These are phyloP conservation scores for Rhodotorula diobovata DNA, from an alignment of 768 basidiomycete species.

Conservation along the genomic window DNA sequence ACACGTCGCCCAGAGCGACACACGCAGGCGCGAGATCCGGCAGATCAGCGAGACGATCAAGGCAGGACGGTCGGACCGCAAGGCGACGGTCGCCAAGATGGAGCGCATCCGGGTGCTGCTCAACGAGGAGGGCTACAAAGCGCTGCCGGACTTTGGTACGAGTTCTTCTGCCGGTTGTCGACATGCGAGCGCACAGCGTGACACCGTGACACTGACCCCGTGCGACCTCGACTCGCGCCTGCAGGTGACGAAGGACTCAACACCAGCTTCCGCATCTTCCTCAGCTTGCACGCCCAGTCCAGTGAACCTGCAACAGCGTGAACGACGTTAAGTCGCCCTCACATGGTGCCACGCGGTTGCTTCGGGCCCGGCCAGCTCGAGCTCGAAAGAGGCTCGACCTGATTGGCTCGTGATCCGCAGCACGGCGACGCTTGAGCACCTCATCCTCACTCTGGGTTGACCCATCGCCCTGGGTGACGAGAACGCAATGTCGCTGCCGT, in stretches of 20 bases:
- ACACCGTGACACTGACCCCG: no score
- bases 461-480: no score
- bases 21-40: conserved; percentile 26
- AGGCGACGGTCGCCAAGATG: conserved; percentile 17
- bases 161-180: not conserved
- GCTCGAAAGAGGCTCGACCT: no score
- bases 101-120: conserved; percentile 19
- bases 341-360: no score
- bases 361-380: not conserved
- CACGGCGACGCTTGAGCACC: no score
- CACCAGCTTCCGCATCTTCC: conserved; percentile 8
- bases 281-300: not conserved
- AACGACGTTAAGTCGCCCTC: not conserved
- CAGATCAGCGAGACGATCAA: not conserved
- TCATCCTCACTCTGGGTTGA: not conserved
- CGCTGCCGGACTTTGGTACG: conserved; percentile 31
- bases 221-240: no score
- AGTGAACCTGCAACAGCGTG: not conserved
- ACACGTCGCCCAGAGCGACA: conserved; percentile 13
- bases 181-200: no score
- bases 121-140: conserved; percentile 23
- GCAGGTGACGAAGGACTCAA: conserved; percentile 15
- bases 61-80: conserved; percentile 12
- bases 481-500: not conserved
- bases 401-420: no score